A percentile compares a stretch with the other conserved stretches of the same genome.
These are phyloP conservation scores for Kwoniella mangroviensis DNA, from an alignment of 768 basidiomycete genomes.

Conservation along the genomic window DNA sequence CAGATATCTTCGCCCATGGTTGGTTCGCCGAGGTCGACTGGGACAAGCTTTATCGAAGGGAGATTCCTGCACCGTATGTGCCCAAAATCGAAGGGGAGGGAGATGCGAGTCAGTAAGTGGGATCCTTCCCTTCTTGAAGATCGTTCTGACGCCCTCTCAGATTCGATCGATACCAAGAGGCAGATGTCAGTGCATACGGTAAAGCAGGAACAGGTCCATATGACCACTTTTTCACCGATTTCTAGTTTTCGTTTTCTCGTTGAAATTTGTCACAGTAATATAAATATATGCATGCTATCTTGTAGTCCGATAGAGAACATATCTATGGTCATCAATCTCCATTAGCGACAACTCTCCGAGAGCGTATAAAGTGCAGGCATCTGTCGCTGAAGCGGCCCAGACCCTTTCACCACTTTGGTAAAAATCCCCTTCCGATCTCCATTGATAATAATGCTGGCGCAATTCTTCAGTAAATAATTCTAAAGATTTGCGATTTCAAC, in stretches of 20 bases:
- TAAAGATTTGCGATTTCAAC: background rate
- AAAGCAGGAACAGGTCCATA: slow-evolving; percentile 59
- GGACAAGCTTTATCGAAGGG: slow-evolving; percentile 75
- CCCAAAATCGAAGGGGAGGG: slow-evolving; percentile 91
- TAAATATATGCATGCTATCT: background rate
- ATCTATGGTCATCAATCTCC: no score
- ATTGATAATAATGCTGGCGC: background rate
- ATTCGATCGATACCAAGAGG: slow-evolving; percentile 61
- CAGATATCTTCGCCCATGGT: slow-evolving; percentile 58
- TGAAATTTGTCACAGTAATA: background rate
- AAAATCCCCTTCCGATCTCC: background rate
- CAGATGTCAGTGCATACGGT: slow-evolving; percentile 60
- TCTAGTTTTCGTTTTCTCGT: slow-evolving; percentile 54
- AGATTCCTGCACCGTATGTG: slow-evolving; percentile 94
- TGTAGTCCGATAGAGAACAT: background rate
- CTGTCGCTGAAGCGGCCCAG: slow-evolving; percentile 1
- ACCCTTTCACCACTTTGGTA: background rate
- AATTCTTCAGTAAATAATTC: background rate
- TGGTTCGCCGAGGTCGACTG: slow-evolving; percentile 90
- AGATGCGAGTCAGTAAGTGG: slow-evolving; percentile 74
- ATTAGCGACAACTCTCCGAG: background rate
- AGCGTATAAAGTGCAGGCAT: background rate
- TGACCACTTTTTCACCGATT: slow-evolving; percentile 75
- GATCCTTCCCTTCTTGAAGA: background rate
- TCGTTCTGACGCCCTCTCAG: slow-evolving; percentile 33